Percentiles rank a stretch among this genome's conserved stretches.
These are phyloP conservation scores for Suhomyces wounanorum DNA, from an alignment of 1,139 yeast species.

Conservation along the genomic window DNA sequence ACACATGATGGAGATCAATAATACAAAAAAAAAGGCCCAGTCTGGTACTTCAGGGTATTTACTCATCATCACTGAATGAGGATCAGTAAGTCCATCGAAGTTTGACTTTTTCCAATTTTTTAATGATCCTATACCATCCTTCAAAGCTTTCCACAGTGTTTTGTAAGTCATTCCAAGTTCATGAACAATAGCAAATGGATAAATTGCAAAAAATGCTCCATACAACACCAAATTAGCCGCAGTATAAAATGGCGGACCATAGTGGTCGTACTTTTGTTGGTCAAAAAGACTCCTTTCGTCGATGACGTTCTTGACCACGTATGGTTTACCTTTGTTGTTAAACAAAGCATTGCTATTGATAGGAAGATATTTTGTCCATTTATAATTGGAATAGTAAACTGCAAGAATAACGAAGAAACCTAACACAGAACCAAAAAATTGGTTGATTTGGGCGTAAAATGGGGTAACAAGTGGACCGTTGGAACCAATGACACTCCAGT, in stretches of 20 bases:
- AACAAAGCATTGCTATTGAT: slow-evolving; percentile 18
- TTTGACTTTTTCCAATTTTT: slow-evolving; percentile 15
- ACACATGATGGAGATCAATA: slow-evolving; percentile 22
- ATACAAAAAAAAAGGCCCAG: slow-evolving; percentile 21
- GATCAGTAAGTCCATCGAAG: slow-evolving; percentile 23
- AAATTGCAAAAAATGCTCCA: slow-evolving; percentile 34
- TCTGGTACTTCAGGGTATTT: slow-evolving; percentile 28
- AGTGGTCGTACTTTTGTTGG: slow-evolving; percentile 20
- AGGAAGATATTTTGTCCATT: slow-evolving; percentile 22
- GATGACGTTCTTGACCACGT: slow-evolving; percentile 18
- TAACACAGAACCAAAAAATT: slow-evolving; percentile 37
- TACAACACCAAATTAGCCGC: slow-evolving; percentile 46
- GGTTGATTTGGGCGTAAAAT: slow-evolving; percentile 37
- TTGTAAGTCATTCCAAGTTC: slow-evolving; percentile 15
- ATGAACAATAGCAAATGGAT: slow-evolving; percentile 19
- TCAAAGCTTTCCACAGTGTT: slow-evolving; percentile 13
- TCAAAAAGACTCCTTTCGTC: slow-evolving; percentile 18
- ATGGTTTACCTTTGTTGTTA: slow-evolving; percentile 19
- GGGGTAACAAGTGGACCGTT: slow-evolving; percentile 16
- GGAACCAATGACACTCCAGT: slow-evolving; percentile 19
- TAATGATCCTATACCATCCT: slow-evolving; percentile 6
- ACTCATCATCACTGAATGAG: slow-evolving; percentile 24
- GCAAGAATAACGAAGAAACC: slow-evolving; percentile 37
- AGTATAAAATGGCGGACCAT: slow-evolving; percentile 47
- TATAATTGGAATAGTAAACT: slow-evolving; percentile 25